A percentile compares a stretch with the other conserved stretches of the same genome.
Conservation (phyloP, 169 alveolate genomes). For the Eimeria necatrix region DNA sequence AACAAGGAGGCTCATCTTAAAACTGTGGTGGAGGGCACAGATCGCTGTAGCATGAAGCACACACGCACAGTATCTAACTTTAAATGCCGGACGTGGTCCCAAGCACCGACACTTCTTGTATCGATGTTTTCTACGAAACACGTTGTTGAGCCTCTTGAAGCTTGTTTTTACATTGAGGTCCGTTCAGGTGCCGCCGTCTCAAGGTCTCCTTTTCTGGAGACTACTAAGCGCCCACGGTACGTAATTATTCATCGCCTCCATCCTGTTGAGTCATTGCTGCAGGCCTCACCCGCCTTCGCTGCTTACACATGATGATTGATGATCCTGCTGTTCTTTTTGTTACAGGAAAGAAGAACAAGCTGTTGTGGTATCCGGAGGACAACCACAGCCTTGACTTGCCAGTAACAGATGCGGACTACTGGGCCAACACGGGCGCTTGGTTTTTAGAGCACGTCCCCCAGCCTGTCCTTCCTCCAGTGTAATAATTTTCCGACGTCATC, state of each 20-base stretch:
- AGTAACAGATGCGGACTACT: constrained; percentile 54
- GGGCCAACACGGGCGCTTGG: constrained; percentile 79
- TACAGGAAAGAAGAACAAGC: constrained; percentile 49
- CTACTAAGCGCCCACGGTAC: constrained; percentile 47
- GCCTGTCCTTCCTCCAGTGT: constrained; percentile 6
- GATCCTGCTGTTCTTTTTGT: neutral
- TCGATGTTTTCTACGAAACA: too few relatives aligned
- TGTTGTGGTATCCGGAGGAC: constrained; percentile 76
- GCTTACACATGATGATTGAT: neutral
- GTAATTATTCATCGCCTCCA: neutral
- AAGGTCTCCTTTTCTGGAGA: constrained; percentile 66
- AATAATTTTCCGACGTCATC: neutral
- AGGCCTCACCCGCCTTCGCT: neutral
- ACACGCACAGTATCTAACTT: too few relatives aligned
- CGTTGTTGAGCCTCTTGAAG: neutral
- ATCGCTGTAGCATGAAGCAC: too few relatives aligned
- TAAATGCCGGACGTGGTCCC: too few relatives aligned
- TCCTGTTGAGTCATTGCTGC: neutral
- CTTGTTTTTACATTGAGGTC: neutral
- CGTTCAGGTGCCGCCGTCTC: constrained; percentile 75
- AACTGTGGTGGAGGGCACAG: too few relatives aligned
- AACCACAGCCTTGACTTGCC: constrained; percentile 73
- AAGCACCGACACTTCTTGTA: too few relatives aligned
- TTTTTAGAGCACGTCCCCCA: constrained; percentile 17
- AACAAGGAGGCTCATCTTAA: too few relatives aligned